A percentile compares a stretch with the other conserved stretches of the same genome.
Evolutionary conservation across 2,329 filamentous ascomycete genomes (phyloP).

Genomic region (Furcasterigmium sp.): DNA sequence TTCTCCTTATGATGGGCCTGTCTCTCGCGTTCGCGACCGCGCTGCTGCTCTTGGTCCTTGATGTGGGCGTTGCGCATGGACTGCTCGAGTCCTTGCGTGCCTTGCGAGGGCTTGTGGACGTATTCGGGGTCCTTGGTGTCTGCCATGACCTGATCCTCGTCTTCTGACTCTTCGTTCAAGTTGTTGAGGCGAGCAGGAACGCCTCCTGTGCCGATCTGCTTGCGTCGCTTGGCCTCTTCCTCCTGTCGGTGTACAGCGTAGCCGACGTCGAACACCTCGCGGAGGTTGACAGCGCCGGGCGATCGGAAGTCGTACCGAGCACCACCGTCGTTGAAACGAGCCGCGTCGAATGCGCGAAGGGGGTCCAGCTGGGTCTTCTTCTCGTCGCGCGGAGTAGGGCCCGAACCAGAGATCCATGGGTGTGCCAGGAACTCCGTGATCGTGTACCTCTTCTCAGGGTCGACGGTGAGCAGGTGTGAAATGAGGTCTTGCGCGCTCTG

Average conservation of each 20-base stretch:
- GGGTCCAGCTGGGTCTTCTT: constrained; percentile 42
- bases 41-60: constrained; percentile 47
- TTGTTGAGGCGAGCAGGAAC: constrained; percentile 50
- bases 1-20: constrained; percentile 34
- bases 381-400: constrained; percentile 52
- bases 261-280: constrained; percentile 96
- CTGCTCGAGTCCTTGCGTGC: constrained; percentile 71
- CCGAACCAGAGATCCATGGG: constrained; percentile 78
- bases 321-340: constrained; percentile 50
- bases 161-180: constrained; percentile 64
- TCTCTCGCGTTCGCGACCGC: constrained; percentile 45
- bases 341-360: constrained; percentile 53
- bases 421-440: constrained; percentile 92
- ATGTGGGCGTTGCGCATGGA: constrained; percentile 82
- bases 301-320: constrained; percentile 89
- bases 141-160: constrained; percentile 58
- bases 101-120: constrained; percentile 35
- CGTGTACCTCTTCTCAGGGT: constrained; percentile 90
- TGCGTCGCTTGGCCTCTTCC: constrained; percentile 88
- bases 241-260: constrained; percentile 96
- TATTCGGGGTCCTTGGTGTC: constrained; percentile 52
- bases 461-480: constrained; percentile 86
- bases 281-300: constrained; percentile 87
- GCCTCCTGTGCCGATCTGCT: constrained; percentile 72
- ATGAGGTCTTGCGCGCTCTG: constrained; percentile 92